Conservation (phyloP, 2,329 filamentous ascomycete genomes). For the Calycina marina region DNA sequence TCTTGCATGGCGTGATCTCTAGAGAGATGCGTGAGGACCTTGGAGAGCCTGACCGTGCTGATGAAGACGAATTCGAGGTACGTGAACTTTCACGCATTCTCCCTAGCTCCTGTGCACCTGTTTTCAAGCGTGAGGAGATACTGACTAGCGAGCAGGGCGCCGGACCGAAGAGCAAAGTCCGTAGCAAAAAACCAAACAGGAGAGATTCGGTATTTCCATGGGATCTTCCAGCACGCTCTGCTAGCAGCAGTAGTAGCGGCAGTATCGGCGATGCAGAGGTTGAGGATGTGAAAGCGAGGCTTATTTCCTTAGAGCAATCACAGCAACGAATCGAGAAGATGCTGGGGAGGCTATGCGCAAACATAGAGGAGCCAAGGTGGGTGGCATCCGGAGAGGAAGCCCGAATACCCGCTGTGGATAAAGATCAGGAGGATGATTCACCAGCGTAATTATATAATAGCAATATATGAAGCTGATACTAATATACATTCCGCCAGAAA, state of each 20-base stretch:
- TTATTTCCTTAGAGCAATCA: constrained; percentile 15
- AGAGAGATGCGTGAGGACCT: constrained; percentile 11
- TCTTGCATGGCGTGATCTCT: constrained; percentile 11
- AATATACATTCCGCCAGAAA: too few species aligned
- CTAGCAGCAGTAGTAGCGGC: background rate
- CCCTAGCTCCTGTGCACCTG: background rate
- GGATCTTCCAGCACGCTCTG: background rate
- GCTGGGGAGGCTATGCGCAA: constrained; percentile 14
- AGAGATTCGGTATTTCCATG: background rate
- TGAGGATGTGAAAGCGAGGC: constrained; percentile 10
- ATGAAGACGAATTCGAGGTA: background rate
- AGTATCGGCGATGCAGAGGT: constrained; percentile 11
- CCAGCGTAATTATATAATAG: too few species aligned
- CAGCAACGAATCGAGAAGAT: constrained; percentile 17
- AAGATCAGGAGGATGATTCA: too few species aligned
- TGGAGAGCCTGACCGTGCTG: constrained; percentile 1
- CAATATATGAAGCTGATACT: too few species aligned
- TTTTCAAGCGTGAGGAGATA: background rate
- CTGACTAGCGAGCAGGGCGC: constrained; percentile 4
- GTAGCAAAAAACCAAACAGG: constrained; percentile 1
- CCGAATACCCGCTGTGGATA: too few species aligned
- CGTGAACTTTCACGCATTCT: background rate
- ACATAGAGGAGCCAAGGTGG: constrained; percentile 5
- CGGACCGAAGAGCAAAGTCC: background rate
- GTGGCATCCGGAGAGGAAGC: background rate